Evolutionary conservation across 2,329 filamentous ascomycete species (phyloP), one percentile per base, ranked within the genome.

Genomic region (Cryoendolithus antarcticus): DNA sequence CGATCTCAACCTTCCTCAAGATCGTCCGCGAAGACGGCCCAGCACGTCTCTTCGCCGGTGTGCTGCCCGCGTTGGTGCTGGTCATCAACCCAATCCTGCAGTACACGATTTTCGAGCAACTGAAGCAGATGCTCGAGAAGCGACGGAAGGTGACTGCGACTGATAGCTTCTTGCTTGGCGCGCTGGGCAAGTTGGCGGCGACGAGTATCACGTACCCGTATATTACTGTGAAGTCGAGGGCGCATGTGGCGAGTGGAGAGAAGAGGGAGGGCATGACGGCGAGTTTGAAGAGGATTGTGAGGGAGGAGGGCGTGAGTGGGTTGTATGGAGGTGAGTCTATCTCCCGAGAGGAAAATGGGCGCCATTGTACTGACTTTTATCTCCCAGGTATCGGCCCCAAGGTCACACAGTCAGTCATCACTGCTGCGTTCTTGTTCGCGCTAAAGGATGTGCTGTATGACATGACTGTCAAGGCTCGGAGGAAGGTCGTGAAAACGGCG

Each of bases 1-100:
- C 89, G 2, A 66, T 96, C 38, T 78, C 75, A 47, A 95, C 89
- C 3, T 71, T 98, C 42, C 64, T 91, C 54, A 70, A 80, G 8
- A 74, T 98, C 38, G 70, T 98, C 48, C 74, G 72, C 47, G 79
- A 93, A 38, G 91, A 98, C 57, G 91, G 91, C 0, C 80, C 82
- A 13, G 69, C 74, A 55, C 83, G 86, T 7, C 75, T 98, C 28
- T 98, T 98, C 61, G 74, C 88, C 4, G 91, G 91, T 45, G 89
- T 98, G 38, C 72, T 95, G 43, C 91, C 91, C 7, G 91, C 91
- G 1, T 69, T 98, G 50, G 79, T 98, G 49, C 72, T 98, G 47
- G 91, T 98, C 56, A 86, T 95, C 67, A 98, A 98, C 68, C 91
- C 91, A 4, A 98, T 98, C 50, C 69, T 98, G 48, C 91, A 98